phyloP scores from a whole-genome alignment of 768 basidiomycete genomes.

The Pholiota microspora region DNA sequence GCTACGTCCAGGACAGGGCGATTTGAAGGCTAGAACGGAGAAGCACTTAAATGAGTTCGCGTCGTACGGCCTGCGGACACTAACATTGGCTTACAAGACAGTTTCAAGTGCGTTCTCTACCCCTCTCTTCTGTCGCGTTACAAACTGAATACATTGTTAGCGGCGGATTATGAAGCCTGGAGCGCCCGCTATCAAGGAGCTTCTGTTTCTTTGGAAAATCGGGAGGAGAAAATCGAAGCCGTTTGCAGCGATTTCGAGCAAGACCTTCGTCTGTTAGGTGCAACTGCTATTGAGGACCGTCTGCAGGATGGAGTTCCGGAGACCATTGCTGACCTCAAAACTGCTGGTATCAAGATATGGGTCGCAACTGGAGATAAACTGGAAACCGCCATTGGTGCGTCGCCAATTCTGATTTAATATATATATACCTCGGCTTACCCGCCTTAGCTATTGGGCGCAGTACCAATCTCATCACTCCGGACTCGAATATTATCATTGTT shows the following conservation, averaged over 20 bases:
- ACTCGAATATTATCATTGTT: constrained; percentile 91
- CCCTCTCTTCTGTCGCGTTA: neutral
- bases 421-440: neutral
- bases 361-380: constrained; percentile 98
- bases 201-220: constrained; percentile 68
- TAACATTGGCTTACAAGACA: constrained; percentile 88
- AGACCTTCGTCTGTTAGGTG: constrained; percentile 78
- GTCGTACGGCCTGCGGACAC: constrained; percentile 78
- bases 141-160: constrained; percentile 23
- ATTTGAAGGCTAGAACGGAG: constrained; percentile 75
- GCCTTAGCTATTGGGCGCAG: constrained; percentile 86
- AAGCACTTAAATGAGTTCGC: constrained; percentile 85
- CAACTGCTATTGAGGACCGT: constrained; percentile 96
- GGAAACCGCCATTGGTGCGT: constrained; percentile 87
- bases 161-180: constrained; percentile 79
- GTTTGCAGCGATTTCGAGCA: constrained; percentile 80
- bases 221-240: constrained; percentile 75
- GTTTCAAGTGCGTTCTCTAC: constrained; percentile 52
- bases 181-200: constrained; percentile 77
- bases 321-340: constrained; percentile 90
- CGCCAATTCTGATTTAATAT: neutral
- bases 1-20: constrained; percentile 59
- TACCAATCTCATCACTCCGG: constrained; percentile 83
- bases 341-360: constrained; percentile 97
- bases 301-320: constrained; percentile 97